Evolutionary conservation across 192 early-diverging fungal genomes (phyloP), one percentile per base, ranked within the genome.

Genomic region (Spizellomyces punctatus): DNA sequence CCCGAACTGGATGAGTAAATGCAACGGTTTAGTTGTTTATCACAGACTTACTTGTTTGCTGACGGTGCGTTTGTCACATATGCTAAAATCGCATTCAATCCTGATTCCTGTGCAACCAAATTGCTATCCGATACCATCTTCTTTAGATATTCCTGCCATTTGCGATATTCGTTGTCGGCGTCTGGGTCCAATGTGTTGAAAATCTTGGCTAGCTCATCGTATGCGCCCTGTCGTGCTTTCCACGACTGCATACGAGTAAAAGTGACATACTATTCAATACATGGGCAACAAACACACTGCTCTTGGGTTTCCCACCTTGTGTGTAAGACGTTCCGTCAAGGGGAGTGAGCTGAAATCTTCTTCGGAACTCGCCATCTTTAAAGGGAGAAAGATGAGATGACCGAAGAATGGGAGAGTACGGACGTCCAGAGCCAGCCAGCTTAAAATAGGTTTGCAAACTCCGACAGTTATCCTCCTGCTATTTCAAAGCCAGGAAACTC

Each of bases 151-250:
- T 85, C 84, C 14, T 90, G 90, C 69, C 85, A 94, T 46, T 84
- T 85, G 42, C 81, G 72, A 72, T 92, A 96, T 74, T 91, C 87
- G 1, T 71, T 81, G 5, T 81, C 84, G 14, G 87, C 83, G 21
- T 68, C 83, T 8, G 87, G 82, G 65, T 91, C 91, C 45, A 89
- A 84, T 41, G 82, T 84, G 55, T 82, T 82, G 44, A 96, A 90
- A 48, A 89, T 71, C 57, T 88, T 87, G 17, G 86, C 81, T 16
- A 96, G 78, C 58, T 95, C 91, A 41, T 89, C 89, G 75, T 95
- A 99, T 7, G 90, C 96, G 50, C 79, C 85, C 56, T 90, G 79
- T 60, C 96, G 90, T 43, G 92, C 96, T 78, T 99, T 98, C 96
- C 96, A 99, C 46, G 87, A 79, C 96, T 96, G 43, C 9, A 19